phyloP scores from a whole-genome alignment of 441 rosid genomes.

The Corymbia citriodora region DNA sequence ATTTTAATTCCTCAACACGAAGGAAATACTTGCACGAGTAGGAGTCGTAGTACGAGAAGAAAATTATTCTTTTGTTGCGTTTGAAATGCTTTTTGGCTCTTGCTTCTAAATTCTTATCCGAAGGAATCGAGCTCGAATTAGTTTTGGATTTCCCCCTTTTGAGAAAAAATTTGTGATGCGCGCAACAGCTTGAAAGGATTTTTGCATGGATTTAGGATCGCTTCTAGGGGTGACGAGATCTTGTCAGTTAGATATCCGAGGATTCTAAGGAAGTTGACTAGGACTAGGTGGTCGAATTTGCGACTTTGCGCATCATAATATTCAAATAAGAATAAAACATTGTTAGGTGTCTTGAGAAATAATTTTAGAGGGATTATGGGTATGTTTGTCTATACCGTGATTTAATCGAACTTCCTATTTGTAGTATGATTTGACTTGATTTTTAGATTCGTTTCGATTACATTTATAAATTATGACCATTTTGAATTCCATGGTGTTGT shows the following conservation, averaged over 20 bases:
- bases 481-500: neutral
- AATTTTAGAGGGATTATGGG: neutral
- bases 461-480: neutral
- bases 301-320: neutral
- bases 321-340: neutral
- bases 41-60: neutral
- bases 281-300: neutral
- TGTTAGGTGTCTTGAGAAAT: neutral
- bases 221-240: neutral
- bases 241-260: neutral
- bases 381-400: neutral
- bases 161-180: fast-evolving
- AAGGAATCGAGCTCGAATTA: neutral
- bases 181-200: neutral
- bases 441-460: neutral
- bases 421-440: fast-evolving
- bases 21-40: neutral
- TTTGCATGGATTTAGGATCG: neutral
- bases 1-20: neutral
- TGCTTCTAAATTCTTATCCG: neutral
- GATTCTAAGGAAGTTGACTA: neutral
- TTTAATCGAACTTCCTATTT: neutral
- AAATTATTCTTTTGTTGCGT: neutral
- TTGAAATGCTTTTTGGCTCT: neutral
- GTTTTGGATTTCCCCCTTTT: neutral